A percentile compares a stretch with the other conserved stretches of the same genome.
Evolutionary conservation across 768 basidiomycete species (phyloP).

Genomic region (Rhizopogon salebrosus): DNA sequence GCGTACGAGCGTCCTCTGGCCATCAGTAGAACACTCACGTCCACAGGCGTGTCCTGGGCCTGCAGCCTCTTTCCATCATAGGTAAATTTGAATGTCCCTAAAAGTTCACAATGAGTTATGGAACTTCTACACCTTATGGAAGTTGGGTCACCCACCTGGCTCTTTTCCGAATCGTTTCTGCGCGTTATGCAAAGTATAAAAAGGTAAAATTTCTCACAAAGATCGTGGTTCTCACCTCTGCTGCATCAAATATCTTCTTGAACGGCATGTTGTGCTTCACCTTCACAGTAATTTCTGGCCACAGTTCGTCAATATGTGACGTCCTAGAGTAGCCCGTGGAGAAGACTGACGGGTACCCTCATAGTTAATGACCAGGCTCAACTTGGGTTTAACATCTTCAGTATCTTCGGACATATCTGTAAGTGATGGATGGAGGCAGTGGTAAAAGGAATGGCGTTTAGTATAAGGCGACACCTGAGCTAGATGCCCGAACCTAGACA

Average conservation of each 20-base stretch:
- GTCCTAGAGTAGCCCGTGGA: not conserved
- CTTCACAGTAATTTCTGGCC: slow-evolving; percentile 59
- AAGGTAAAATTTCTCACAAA: not conserved
- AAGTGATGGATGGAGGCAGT: not conserved
- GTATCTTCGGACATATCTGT: slow-evolving; percentile 21
- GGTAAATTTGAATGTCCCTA: slow-evolving; percentile 61
- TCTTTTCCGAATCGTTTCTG: slow-evolving; percentile 60
- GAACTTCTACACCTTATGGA: not conserved
- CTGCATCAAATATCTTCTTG: slow-evolving; percentile 60
- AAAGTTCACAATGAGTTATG: not conserved
- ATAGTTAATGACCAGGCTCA: slow-evolving; percentile 53
- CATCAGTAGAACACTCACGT: slow-evolving; percentile 31
- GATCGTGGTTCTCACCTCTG: slow-evolving; percentile 43
- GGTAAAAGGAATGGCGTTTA: not conserved
- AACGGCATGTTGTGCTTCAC: slow-evolving; percentile 62
- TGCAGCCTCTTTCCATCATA: slow-evolving; percentile 49
- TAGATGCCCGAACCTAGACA: not conserved
- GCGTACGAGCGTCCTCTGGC: not conserved
- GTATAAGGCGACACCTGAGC: not conserved
- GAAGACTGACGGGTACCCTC: slow-evolving; percentile 47
- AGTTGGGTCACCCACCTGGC: slow-evolving; percentile 33
- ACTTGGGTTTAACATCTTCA: slow-evolving; percentile 66
- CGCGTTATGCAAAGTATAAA: not conserved
- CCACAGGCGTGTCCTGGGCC: slow-evolving; percentile 47
- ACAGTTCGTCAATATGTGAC: slow-evolving; percentile 1